Percentiles rank a stretch among this genome's conserved stretches.
Conservation (phyloP, 2,329 filamentous ascomycete genomes). For the Aspergillus neoniger region DNA sequence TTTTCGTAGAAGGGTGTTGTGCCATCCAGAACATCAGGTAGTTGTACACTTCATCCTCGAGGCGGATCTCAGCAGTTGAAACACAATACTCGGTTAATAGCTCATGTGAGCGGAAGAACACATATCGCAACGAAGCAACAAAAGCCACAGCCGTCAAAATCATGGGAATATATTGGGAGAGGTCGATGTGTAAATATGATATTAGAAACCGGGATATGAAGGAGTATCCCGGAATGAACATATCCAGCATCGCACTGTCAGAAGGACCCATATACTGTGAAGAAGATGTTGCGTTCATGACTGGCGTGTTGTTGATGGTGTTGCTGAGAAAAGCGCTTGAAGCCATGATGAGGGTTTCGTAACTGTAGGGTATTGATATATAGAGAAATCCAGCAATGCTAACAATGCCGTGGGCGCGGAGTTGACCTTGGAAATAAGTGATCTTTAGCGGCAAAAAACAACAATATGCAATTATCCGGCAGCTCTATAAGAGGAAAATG, state of each 20-base stretch:
- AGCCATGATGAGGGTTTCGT: background rate
- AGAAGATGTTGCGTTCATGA: constrained; percentile 12
- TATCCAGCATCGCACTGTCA: constrained; percentile 52
- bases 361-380: background rate
- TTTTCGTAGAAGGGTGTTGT: constrained; percentile 61
- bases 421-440: background rate
- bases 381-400: background rate
- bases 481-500: background rate
- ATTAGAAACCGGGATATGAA: constrained; percentile 56
- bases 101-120: constrained; percentile 51
- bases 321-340: background rate
- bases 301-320: constrained; percentile 18
- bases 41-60: constrained; percentile 72
- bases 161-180: constrained; percentile 63
- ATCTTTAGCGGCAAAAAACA: background rate
- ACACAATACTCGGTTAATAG: constrained; percentile 60
- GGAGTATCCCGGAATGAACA: constrained; percentile 67
- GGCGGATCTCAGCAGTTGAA: constrained; percentile 66
- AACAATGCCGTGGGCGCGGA: background rate
- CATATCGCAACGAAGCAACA: constrained; percentile 56
- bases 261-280: constrained; percentile 16
- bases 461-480: background rate
- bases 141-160: constrained; percentile 55
- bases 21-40: constrained; percentile 72
- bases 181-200: constrained; percentile 62